Percentiles rank a stretch among this genome's conserved stretches.
phyloP scores from a whole-genome alignment of 2,329 filamentous ascomycete genomes.

The Calonectria pseudoreteaudii region DNA sequence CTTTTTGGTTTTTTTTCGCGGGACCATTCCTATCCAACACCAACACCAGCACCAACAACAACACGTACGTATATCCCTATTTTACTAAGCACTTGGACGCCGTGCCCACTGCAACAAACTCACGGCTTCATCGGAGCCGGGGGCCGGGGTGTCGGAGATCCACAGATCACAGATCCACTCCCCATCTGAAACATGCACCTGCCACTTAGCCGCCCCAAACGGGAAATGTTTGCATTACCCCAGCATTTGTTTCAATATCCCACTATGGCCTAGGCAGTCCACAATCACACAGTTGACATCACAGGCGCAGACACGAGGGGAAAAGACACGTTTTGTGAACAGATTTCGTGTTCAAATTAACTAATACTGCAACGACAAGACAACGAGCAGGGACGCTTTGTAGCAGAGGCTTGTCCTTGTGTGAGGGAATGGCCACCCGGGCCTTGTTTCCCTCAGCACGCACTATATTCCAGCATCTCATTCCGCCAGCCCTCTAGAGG shows the following conservation, averaged over 20 bases:
- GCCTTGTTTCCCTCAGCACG: slow-evolving; percentile 42
- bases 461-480: slow-evolving; percentile 51
- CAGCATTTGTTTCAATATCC: slow-evolving; percentile 1
- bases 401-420: slow-evolving; percentile 51
- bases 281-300: not conserved
- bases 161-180: not conserved
- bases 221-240: slow-evolving; percentile 15
- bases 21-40: not conserved
- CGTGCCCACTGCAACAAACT: not conserved
- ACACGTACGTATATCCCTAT: not conserved
- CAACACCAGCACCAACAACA: not conserved
- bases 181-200: slow-evolving; percentile 23
- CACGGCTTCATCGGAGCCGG: not conserved
- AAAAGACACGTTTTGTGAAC: slow-evolving; percentile 32
- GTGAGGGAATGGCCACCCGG: slow-evolving; percentile 46
- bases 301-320: not conserved
- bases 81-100: not conserved
- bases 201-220: not conserved
- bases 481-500: slow-evolving; percentile 28
- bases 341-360: slow-evolving; percentile 53
- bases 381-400: slow-evolving; percentile 53
- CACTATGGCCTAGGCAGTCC: not conserved
- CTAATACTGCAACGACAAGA: slow-evolving; percentile 56
- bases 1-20: not conserved
- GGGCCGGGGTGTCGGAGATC: slow-evolving; percentile 21